Conservation (phyloP, 108 stramenopile genomes). For the Epipyxis sp. region DNA sequence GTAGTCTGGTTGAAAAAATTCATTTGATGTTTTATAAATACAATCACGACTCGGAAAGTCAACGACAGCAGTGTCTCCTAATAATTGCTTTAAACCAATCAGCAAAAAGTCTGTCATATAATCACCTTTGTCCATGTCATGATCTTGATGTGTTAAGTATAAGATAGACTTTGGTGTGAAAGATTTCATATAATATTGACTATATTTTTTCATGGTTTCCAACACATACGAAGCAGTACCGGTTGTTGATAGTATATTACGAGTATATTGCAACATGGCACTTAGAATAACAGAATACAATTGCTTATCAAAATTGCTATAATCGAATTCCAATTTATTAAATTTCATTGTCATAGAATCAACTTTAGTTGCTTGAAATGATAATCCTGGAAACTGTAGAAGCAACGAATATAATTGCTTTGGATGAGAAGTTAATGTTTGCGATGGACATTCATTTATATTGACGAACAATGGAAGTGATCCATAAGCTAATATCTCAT, state of each 20-base stretch:
- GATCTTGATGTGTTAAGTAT: not conserved
- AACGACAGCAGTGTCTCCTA: not conserved
- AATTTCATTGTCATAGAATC: not conserved
- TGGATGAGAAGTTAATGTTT: not conserved
- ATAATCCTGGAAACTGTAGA: not conserved
- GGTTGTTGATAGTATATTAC: not conserved
- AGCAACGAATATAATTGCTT: not conserved
- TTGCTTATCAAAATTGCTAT: not conserved
- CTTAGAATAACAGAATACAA: not conserved
- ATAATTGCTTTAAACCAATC: not conserved
- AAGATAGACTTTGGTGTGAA: not conserved
- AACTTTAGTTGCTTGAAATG: not conserved
- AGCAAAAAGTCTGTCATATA: not conserved
- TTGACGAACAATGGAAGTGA: not conserved
- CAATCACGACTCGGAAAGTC: conserved; percentile 1
- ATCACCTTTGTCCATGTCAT: not conserved
- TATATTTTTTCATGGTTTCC: not conserved
- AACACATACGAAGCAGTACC: conserved; percentile 6
- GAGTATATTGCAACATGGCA: not conserved
- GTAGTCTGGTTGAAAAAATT: not conserved
- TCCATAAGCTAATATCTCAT: conserved; percentile 27
- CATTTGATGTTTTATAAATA: not conserved
- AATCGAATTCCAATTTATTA: too few relatives aligned
- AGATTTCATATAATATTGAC: not conserved
- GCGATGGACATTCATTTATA: not conserved